These are phyloP conservation scores for Penicillium antarcticum DNA, from an alignment of 495 filamentous ascomycete species.

Conservation along the genomic window DNA sequence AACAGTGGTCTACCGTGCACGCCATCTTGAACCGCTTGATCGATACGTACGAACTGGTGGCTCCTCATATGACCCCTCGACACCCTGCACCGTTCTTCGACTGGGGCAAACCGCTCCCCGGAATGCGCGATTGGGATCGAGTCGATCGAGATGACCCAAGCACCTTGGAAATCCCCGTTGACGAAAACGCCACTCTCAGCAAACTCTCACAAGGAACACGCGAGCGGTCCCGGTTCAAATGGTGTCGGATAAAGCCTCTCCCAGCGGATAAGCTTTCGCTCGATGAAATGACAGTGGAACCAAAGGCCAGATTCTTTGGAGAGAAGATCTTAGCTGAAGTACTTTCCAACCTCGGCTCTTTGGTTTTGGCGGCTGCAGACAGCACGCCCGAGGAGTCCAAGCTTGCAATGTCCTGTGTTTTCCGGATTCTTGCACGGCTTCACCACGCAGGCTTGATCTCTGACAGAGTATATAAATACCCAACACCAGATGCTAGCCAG, in stretches of 20 bases:
- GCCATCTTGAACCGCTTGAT: constrained; percentile 37
- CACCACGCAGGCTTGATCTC: constrained; percentile 57
- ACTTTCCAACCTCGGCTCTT: constrained; percentile 45
- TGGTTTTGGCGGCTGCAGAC: constrained; percentile 53
- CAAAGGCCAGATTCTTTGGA: constrained; percentile 20
- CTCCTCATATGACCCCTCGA: constrained; percentile 13
- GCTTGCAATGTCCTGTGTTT: constrained; percentile 54
- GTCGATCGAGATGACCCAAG: no score
- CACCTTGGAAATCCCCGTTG: not conserved
- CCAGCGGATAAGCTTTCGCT: constrained; percentile 9
- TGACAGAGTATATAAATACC: constrained; percentile 55
- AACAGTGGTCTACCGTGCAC: constrained; percentile 43
- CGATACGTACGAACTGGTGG: constrained; percentile 27
- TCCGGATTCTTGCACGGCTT: constrained; percentile 56
- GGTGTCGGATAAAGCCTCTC: not conserved
- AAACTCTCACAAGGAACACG: constrained; percentile 21
- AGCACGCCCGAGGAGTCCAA: constrained; percentile 32
- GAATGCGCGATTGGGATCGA: not conserved
- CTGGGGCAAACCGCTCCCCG: constrained; percentile 14
- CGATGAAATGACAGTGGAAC: constrained; percentile 23
- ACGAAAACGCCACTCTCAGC: constrained; percentile 25
- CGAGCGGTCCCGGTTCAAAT: not conserved
- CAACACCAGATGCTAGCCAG: constrained; percentile 27
- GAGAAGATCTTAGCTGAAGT: constrained; percentile 24
- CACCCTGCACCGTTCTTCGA: constrained; percentile 21